A percentile compares a stretch with the other conserved stretches of the same genome.
Conservation (phyloP, 805 yeast genomes). For the Candida germanica region DNA sequence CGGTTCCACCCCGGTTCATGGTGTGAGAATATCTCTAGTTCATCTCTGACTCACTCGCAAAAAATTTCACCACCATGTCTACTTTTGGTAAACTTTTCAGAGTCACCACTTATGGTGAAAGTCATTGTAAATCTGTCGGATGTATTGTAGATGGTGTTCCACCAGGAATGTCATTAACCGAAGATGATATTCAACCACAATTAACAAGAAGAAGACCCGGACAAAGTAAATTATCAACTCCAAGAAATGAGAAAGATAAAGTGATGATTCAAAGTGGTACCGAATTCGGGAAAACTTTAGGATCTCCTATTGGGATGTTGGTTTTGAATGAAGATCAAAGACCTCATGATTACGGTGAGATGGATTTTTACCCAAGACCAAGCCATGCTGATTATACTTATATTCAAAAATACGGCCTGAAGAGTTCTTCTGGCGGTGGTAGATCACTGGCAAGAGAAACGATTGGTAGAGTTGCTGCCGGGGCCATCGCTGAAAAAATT, state of each 20-base stretch:
- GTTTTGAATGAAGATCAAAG: constrained; percentile 94
- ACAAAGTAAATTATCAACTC: constrained; percentile 87
- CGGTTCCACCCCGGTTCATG: too few species aligned
- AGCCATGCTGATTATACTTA: constrained; percentile 98
- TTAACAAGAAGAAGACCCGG: constrained; percentile 97
- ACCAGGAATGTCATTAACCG: constrained; percentile 84
- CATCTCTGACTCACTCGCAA: too few species aligned
- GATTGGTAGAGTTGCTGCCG: constrained; percentile 98
- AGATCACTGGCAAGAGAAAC: constrained; percentile 97
- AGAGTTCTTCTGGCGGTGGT: constrained; percentile 97
- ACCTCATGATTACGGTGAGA: constrained; percentile 93
- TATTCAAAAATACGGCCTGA: constrained; percentile 82
- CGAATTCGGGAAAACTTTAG: constrained; percentile 85
- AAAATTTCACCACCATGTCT: too few species aligned
- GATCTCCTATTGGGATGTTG: constrained; percentile 94
- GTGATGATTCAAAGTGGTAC: constrained; percentile 95
- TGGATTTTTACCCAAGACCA: constrained; percentile 95
- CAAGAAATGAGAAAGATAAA: constrained; percentile 91
- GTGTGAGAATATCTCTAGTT: too few species aligned
- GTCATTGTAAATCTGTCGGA: constrained; percentile 96
- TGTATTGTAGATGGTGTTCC: constrained; percentile 99
- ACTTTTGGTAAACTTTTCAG: constrained; percentile 40
- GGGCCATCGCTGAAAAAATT: constrained; percentile 95
- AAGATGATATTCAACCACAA: constrained; percentile 92
- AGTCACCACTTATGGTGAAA: constrained; percentile 97